These are phyloP conservation scores for Cicer judaicum DNA, from an alignment of 306 rosid genomes.

Conservation along the genomic window DNA sequence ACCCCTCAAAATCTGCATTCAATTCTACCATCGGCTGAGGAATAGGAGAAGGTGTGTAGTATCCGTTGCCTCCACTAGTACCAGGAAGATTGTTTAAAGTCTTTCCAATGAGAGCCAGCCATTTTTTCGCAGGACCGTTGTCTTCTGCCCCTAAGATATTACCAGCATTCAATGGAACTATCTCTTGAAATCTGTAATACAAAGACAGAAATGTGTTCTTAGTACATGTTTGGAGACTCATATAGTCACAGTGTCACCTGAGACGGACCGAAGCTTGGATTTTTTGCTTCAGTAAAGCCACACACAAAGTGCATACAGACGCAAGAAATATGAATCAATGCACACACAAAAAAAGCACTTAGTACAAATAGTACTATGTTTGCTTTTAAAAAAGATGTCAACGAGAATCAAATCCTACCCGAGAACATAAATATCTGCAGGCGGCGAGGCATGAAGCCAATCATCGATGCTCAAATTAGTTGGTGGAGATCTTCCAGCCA, in stretches of 20 bases:
- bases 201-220: conserved; percentile 37
- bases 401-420: conserved; percentile 64
- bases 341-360: too few species aligned
- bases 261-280: too few species aligned
- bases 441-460: conserved; percentile 95
- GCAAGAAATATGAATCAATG: too few species aligned
- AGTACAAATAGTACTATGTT: conserved; percentile 17
- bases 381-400: conserved; percentile 8
- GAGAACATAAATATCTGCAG: conserved; percentile 97
- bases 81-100: conserved; percentile 95
- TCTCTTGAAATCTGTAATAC: conserved; percentile 88
- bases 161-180: conserved; percentile 98
- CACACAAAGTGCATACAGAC: too few species aligned
- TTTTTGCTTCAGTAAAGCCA: too few species aligned
- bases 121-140: conserved; percentile 98
- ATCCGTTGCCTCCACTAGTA: conserved; percentile 71
- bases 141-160: conserved; percentile 95
- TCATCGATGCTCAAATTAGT: conserved; percentile 83
- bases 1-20: conserved; percentile 97
- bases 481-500: conserved; percentile 97
- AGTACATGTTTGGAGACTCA: background rate
- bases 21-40: conserved; percentile 86
- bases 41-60: conserved; percentile 94
- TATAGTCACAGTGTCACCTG: too few species aligned
- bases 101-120: conserved; percentile 90